A percentile compares a stretch with the other conserved stretches of the same genome.
Conservation (phyloP, 768 basidiomycete genomes). For the Termitomyces sp. region DNA sequence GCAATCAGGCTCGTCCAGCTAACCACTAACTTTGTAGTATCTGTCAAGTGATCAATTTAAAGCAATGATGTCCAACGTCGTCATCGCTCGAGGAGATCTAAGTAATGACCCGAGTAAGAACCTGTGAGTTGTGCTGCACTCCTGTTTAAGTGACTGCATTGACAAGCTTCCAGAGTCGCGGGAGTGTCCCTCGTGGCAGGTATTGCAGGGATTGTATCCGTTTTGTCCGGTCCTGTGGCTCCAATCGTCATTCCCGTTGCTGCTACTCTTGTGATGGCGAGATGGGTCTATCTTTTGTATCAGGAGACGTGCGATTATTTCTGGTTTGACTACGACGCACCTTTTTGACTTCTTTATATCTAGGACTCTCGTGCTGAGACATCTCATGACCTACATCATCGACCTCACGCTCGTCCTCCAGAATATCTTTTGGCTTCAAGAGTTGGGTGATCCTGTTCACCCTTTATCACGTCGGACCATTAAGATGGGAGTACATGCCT, state of each 20-base stretch:
- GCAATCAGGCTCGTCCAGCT: neutral
- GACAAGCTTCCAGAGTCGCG: neutral
- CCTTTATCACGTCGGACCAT: conserved; percentile 10
- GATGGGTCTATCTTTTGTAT: conserved; percentile 18
- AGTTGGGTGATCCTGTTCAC: neutral
- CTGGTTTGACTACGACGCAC: neutral
- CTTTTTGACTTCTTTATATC: neutral
- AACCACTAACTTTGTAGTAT: conserved; percentile 1
- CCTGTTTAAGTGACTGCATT: neutral
- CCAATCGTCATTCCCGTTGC: conserved; percentile 18
- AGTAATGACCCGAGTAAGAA: neutral
- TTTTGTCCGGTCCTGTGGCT: conserved; percentile 10
- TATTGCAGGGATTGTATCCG: conserved; percentile 12
- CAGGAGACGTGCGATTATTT: conserved; percentile 14
- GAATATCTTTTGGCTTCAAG: conserved; percentile 16
- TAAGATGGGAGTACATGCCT: conserved; percentile 7
- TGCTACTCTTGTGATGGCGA: conserved; percentile 12
- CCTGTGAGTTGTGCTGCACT: neutral
- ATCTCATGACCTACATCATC: conserved; percentile 17
- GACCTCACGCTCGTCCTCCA: conserved; percentile 17
- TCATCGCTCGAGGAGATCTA: neutral
- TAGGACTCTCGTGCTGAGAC: conserved; percentile 8
- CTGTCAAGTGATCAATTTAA: conserved; percentile 13
- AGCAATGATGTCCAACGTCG: conserved; percentile 14
- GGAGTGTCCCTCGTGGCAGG: conserved; percentile 9